Evolutionary conservation across 2,329 filamentous ascomycete species (phyloP), one percentile per base, ranked within the genome.

Genomic region (Mycosphaerella arachidis): DNA sequence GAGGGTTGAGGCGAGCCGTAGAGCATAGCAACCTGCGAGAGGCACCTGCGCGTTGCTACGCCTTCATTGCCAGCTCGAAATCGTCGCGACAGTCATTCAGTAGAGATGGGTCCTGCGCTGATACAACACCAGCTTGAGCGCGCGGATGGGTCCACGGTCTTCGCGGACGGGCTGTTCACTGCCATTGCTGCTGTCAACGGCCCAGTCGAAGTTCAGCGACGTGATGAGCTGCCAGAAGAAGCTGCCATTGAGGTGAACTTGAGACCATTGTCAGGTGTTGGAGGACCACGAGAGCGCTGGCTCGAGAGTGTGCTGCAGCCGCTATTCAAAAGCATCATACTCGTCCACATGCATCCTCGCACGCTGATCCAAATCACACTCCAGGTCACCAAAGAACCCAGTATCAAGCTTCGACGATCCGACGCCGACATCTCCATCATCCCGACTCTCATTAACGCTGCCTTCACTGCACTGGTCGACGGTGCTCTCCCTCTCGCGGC

Each of bases 161-260:
- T 91, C 73, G 85, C 88, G 1, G 82, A 87, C 68, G 81, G 85
- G 59, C 90, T 91, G 53, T 96, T 92, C 75, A 88, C 87, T 48
- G 84, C 97, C 65, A 84, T 95, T 56, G 90, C 89, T 58, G 88
- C 91, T 13, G 91, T 96, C 66, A 97, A 96, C 76, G 94, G 93
- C 0, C 94, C 94, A 16, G 85, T 97, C 67, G 94, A 99, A 78
- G 91, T 93, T 16, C 86, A 87, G 68, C 85, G 92, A 70, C 86
- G 91, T 69, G 93, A 99, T 72, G 91, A 97, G 74, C 85, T 94
- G 66, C 89, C 94, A 7, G 92, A 96, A 75, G 92, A 97, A 78
- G 91, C 93, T 30, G 85, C 88, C 53, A 81, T 99, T 66, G 94
- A 97, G 76, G 90, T 99, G 59, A 86, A 93, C 72, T 85, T 99